These are phyloP conservation scores for Passiflora organensis DNA, from an alignment of 345 rosid genomes.

Conservation along the genomic window DNA sequence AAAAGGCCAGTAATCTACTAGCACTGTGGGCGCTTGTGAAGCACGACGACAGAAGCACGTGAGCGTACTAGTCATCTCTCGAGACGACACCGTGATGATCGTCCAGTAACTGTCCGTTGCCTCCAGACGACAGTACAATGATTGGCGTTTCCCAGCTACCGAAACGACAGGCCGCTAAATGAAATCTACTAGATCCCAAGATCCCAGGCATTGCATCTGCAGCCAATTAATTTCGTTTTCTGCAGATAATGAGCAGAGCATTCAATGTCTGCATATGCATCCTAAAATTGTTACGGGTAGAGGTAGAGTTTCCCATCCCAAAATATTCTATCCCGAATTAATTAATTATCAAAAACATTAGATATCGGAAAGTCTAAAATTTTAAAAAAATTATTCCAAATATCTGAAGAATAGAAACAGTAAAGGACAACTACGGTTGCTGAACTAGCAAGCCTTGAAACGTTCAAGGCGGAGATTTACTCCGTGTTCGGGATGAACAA, in stretches of 20 bases:
- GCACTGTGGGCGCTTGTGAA: background rate
- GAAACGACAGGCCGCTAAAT: too few relatives aligned
- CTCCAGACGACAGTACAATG: too few relatives aligned
- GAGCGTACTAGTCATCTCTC: too few relatives aligned
- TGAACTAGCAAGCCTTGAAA: background rate
- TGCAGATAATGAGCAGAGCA: background rate
- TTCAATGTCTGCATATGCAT: background rate
- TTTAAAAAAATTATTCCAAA: background rate
- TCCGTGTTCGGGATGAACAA: conserved; percentile 21
- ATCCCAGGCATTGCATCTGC: background rate
- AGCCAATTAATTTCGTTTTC: background rate
- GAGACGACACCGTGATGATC: too few relatives aligned
- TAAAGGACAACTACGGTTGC: too few relatives aligned
- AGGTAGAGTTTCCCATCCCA: background rate
- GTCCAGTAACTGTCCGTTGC: too few relatives aligned
- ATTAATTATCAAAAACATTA: background rate
- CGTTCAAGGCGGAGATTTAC: conserved; percentile 12
- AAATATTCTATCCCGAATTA: background rate
- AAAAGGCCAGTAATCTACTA: too few relatives aligned
- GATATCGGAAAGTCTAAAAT: background rate
- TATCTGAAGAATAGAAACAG: too few relatives aligned
- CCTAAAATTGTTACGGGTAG: background rate
- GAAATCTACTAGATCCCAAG: background rate
- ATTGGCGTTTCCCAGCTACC: too few relatives aligned
- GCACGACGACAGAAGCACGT: too few relatives aligned